phyloP scores from a whole-genome alignment of 257 asterid species.

The Fraxinus anomala region DNA sequence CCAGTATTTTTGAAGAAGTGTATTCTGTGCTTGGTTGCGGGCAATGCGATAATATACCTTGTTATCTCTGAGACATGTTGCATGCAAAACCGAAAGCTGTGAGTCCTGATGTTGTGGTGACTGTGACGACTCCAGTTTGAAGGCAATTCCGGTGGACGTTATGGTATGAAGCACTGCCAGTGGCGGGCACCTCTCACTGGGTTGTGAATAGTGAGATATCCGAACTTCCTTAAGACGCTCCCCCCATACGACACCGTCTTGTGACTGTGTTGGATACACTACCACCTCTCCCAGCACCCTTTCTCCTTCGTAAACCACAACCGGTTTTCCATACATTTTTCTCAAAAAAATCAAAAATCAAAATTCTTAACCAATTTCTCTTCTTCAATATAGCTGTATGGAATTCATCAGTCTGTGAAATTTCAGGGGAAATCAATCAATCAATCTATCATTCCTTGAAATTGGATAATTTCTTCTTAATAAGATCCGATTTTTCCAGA shows the following conservation, averaged over 20 bases:
- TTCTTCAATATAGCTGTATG: conserved; percentile 25
- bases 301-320: conserved; percentile 67
- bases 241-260: conserved; percentile 53
- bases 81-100: conserved; percentile 77
- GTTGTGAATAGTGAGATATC: conserved; percentile 67
- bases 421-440: conserved; percentile 42
- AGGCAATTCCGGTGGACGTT: conserved; percentile 54
- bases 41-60: conserved; percentile 68
- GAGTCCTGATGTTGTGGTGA: conserved; percentile 53
- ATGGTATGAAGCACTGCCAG: conserved; percentile 83
- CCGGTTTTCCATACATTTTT: conserved; percentile 50
- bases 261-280: conserved; percentile 38
- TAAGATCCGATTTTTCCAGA: conserved; percentile 43
- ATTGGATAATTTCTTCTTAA: conserved; percentile 26
- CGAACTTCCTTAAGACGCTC: conserved; percentile 63
- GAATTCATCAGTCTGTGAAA: conserved; percentile 31
- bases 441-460: conserved; percentile 33
- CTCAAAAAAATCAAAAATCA: conserved; percentile 3
- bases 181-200: conserved; percentile 96
- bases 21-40: conserved; percentile 34
- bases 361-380: conserved; percentile 32
- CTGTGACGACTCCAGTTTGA: conserved; percentile 78
- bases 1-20: conserved; percentile 5
- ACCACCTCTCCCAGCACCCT: conserved; percentile 81
- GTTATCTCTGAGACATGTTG: conserved; percentile 90